Conservation (phyloP, 2,329 filamentous ascomycete genomes). For the Paramyrothecium sp. region DNA sequence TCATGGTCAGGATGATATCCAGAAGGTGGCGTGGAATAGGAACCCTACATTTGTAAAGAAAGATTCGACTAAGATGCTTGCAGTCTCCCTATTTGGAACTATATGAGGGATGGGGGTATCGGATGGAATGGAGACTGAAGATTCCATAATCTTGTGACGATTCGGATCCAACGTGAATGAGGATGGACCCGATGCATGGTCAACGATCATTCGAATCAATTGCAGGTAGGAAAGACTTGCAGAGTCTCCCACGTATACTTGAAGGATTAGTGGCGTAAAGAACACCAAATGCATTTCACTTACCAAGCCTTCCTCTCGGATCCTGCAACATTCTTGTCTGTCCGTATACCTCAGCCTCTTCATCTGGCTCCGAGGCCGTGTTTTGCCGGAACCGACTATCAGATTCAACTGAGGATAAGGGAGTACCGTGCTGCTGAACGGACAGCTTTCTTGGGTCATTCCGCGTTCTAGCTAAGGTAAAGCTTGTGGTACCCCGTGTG, state of each 20-base stretch:
- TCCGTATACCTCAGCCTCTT: constrained; percentile 55
- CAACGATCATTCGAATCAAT: constrained; percentile 59
- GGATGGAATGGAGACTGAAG: constrained; percentile 43
- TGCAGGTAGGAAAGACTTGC: constrained; percentile 61
- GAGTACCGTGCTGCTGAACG: background rate
- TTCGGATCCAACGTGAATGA: constrained; percentile 57
- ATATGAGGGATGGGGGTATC: constrained; percentile 1
- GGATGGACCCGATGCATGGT: constrained; percentile 51
- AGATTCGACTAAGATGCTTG: constrained; percentile 41
- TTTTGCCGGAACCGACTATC: constrained; percentile 29
- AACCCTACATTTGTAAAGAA: constrained; percentile 59
- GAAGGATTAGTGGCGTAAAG: constrained; percentile 7
- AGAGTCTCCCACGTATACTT: constrained; percentile 63
- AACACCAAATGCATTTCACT: constrained; percentile 22
- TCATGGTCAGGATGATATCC: background rate
- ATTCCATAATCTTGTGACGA: constrained; percentile 56
- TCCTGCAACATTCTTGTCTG: constrained; percentile 60
- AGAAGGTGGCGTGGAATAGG: background rate
- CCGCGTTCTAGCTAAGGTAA: background rate
- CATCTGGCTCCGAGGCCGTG: constrained; percentile 44
- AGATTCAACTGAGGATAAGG: background rate
- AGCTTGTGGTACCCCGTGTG: background rate
- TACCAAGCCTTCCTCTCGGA: constrained; percentile 54
- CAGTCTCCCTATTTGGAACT: constrained; percentile 54
- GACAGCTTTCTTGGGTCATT: background rate